Percentiles rank a stretch among this genome's conserved stretches.
phyloP scores from a whole-genome alignment of 2,329 filamentous ascomycete genomes.

The Westerdykella ornata region DNA sequence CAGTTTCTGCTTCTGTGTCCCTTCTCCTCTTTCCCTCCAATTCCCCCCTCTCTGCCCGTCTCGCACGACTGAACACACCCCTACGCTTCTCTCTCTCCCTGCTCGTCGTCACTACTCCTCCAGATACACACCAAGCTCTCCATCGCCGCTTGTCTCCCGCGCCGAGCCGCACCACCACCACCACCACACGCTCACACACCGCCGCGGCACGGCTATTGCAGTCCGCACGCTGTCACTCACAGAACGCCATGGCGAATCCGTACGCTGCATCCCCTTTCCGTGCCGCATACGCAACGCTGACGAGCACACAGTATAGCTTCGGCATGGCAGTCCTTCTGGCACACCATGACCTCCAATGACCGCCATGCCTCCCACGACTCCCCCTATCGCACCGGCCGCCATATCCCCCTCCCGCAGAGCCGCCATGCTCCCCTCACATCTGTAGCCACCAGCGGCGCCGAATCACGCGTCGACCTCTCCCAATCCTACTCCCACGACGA shows the following conservation, averaged over 20 bases:
- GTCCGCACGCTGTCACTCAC: conserved; percentile 1
- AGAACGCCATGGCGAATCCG: conserved; percentile 29
- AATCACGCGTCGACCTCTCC: conserved; percentile 78
- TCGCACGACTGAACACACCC: too few species aligned
- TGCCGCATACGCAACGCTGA: conserved; percentile 15
- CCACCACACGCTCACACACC: conserved; percentile 1
- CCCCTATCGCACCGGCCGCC: conserved; percentile 81
- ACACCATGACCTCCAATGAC: conserved; percentile 66
- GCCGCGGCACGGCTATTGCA: conserved; percentile 2
- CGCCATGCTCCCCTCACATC: conserved; percentile 78
- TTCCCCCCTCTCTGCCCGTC: neutral
- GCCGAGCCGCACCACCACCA: conserved; percentile 7
- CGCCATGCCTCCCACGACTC: conserved; percentile 91
- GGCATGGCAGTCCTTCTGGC: conserved; percentile 88
- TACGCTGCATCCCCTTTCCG: conserved; percentile 14
- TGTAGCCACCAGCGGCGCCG: conserved; percentile 74
- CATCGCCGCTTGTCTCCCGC: conserved; percentile 2
- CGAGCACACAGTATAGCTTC: conserved; percentile 25
- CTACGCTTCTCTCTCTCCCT: too few species aligned
- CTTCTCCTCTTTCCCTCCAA: conserved; percentile 1
- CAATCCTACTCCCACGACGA: conserved; percentile 73
- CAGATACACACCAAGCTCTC: neutral
- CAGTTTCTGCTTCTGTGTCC: conserved; percentile 1
- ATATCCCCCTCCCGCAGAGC: conserved; percentile 79
- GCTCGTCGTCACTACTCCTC: neutral